Evolutionary conservation across 2,329 filamentous ascomycete species (phyloP).

Genomic region (Emericellopsis atlantica): DNA sequence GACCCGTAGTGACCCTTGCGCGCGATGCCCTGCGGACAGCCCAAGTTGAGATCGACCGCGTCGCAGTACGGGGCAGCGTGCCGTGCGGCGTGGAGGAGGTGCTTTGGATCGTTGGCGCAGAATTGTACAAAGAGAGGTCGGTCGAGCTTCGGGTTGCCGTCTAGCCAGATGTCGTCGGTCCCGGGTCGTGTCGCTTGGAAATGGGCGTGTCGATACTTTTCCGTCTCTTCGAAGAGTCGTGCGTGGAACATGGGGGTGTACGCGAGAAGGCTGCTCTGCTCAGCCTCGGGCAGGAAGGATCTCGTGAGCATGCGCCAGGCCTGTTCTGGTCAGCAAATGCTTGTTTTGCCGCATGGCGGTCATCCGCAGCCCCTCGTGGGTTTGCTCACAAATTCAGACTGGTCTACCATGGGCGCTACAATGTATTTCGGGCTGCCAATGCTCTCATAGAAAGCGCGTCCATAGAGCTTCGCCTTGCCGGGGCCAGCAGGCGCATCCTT

Average conservation of each 20-base stretch:
- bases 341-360: neutral
- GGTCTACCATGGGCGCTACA: constrained; percentile 94
- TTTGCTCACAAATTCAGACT: constrained; percentile 80
- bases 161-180: constrained; percentile 44
- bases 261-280: constrained; percentile 57
- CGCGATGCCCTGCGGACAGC: constrained; percentile 93
- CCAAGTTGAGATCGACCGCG: constrained; percentile 88
- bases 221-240: constrained; percentile 67
- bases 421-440: constrained; percentile 85
- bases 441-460: constrained; percentile 86
- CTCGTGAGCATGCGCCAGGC: constrained; percentile 95
- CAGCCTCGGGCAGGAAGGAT: constrained; percentile 65
- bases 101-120: constrained; percentile 78
- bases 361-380: neutral
- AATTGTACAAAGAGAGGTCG: constrained; percentile 93
- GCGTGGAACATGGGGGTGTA: constrained; percentile 98
- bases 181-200: constrained; percentile 55
- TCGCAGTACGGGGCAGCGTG: constrained; percentile 81
- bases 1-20: constrained; percentile 83
- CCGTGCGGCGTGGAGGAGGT: constrained; percentile 65
- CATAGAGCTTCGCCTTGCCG: constrained; percentile 51
- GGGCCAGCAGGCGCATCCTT: neutral
- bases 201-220: constrained; percentile 64
- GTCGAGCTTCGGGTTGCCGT: constrained; percentile 77
- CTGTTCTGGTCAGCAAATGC: constrained; percentile 27